These are phyloP conservation scores for Botrytis medusae DNA, from an alignment of 2,329 filamentous ascomycete genomes.

Conservation along the genomic window DNA sequence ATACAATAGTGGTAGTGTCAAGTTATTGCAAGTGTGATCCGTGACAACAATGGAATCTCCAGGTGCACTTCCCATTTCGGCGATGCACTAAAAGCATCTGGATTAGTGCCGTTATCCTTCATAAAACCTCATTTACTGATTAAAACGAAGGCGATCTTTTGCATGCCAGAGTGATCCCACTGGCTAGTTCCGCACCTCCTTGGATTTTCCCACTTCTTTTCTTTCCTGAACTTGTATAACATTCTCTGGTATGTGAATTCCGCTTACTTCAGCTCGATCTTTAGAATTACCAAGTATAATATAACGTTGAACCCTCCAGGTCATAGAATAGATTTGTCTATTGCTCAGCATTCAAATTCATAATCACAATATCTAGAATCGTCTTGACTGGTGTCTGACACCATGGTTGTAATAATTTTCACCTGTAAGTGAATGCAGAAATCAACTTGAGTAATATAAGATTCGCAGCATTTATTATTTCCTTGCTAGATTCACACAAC, in stretches of 20 bases:
- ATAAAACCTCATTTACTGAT: accelerated
- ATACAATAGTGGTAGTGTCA: background rate
- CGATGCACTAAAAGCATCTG: background rate
- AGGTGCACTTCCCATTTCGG: background rate
- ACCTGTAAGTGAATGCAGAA: too few relatives aligned
- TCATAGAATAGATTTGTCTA: background rate
- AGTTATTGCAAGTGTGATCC: background rate
- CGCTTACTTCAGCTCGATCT: too few relatives aligned
- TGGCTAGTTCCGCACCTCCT: background rate
- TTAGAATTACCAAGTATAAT: too few relatives aligned
- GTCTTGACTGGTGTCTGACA: background rate
- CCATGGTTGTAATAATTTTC: too few relatives aligned
- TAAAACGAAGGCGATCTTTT: background rate
- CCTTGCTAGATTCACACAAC: background rate
- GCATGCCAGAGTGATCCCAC: too few relatives aligned
- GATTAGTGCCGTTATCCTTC: background rate
- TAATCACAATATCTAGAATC: accelerated
- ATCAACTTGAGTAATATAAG: background rate
- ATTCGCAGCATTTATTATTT: background rate
- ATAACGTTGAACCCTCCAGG: accelerated
- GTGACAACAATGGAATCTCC: background rate
- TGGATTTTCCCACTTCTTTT: background rate
- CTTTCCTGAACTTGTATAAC: background rate
- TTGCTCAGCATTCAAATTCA: too few relatives aligned
- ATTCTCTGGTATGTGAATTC: background rate